Evolutionary conservation across 1,284 basidiomycete species (phyloP), one percentile per base, ranked within the genome.

Genomic region (Golubevia sp.): DNA sequence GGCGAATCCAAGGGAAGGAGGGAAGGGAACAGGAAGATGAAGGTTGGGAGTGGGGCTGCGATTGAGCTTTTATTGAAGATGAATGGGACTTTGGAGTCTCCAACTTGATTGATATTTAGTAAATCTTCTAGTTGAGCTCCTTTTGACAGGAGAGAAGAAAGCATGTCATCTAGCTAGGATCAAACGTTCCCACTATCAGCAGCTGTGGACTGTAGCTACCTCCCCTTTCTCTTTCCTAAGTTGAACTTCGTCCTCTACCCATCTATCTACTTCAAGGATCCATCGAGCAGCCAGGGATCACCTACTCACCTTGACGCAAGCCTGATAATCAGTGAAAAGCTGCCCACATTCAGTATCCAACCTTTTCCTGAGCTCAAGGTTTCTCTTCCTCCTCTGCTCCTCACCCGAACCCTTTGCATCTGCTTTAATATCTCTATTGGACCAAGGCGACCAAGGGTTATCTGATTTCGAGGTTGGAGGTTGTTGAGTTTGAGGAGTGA

Each of bases 291-390:
- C n/a, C n/a, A n/a, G n/a, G n/a, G n/a, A n/a, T n/a, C n/a, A n/a
- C n/a, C n/a, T n/a, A 82, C 86, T 68, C 63, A 90, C 91, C 86
- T 91, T 90, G 20, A 97, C 88, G 82, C 94, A 97, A 2, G 85
- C 85, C 68, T 89, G 89, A 84, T 97, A 97, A 68, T 88, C 87
- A 44, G 87, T 84, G 91, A 93, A 97, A 8, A 92, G 84, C 70
- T 87, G 87, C 2, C 93, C 94, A 73, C 94, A 97, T 53, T 90
- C 90, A 54, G 86, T 84, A 71, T 95, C 90, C 79, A 93, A 94
- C 79, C 69, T 66, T 48, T 70, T 64, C 62, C 74, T 73, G 56
- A 76, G 65, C 26, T 20, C 21, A 11, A 34, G 30, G 11, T 34
- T 93, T 90, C 53, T 90, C 89, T 6, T 91, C 92, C 76, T 85